Evolutionary conservation across 75 land plant species (phyloP).

Genomic region (Isoetes taiwanensis): DNA sequence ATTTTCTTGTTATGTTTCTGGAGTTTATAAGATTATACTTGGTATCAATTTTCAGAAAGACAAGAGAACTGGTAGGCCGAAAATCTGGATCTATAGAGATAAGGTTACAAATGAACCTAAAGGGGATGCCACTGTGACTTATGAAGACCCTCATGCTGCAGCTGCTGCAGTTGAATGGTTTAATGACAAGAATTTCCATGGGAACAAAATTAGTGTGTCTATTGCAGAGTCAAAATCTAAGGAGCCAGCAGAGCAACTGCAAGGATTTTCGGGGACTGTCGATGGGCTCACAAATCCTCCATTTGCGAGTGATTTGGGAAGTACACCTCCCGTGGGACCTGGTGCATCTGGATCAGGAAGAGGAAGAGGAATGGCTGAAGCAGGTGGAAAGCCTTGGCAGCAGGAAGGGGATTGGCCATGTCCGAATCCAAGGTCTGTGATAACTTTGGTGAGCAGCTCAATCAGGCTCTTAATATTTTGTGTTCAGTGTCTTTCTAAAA

Average conservation of each 20-base stretch:
- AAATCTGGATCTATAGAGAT: constrained; percentile 79
- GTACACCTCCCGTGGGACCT: background rate
- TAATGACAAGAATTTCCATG: constrained; percentile 83
- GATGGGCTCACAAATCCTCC: background rate
- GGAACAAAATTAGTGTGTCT: constrained; percentile 52
- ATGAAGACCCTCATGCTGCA: constrained; percentile 94
- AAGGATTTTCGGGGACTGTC: background rate
- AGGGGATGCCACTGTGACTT: constrained; percentile 84
- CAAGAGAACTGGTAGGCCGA: constrained; percentile 62
- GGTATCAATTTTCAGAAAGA: constrained; percentile 82
- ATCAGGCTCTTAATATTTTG: constrained; percentile 40
- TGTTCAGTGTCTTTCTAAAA: background rate
- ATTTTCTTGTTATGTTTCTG: background rate
- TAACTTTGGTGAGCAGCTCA: constrained; percentile 90
- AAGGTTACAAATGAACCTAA: constrained; percentile 67
- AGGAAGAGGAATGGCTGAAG: constrained; percentile 73
- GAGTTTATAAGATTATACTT: background rate
- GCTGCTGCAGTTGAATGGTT: constrained; percentile 90
- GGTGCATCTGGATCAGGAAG: constrained; percentile 18
- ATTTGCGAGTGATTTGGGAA: background rate
- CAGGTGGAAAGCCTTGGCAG: constrained; percentile 74
- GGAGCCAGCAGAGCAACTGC: constrained; percentile 21
- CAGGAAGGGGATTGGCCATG: constrained; percentile 97
- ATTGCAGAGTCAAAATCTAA: constrained; percentile 70
- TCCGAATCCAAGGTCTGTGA: constrained; percentile 99